phyloP scores from a whole-genome alignment of 768 basidiomycete species.

The Lentinula boryana region DNA sequence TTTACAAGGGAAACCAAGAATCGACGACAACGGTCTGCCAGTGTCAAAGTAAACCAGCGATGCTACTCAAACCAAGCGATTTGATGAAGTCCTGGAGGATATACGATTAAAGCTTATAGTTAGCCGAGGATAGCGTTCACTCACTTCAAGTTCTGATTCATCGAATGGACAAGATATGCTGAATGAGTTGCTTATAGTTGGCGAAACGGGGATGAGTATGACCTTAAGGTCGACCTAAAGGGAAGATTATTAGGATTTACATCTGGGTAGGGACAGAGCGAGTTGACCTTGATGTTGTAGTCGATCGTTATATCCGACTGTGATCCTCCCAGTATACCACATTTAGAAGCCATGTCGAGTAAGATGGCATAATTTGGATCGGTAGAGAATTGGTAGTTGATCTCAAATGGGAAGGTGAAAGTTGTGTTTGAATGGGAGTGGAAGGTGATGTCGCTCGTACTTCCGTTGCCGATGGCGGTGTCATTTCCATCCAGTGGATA shows the following conservation, averaged over 20 bases:
- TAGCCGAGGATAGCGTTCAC: background rate
- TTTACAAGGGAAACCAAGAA: background rate
- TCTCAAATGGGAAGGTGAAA: conserved; percentile 71
- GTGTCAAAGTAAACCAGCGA: background rate
- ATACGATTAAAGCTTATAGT: background rate
- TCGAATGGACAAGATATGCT: conserved; percentile 62
- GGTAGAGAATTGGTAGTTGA: conserved; percentile 50
- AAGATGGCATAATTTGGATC: conserved; percentile 53
- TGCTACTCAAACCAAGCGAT: background rate
- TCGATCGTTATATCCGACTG: conserved; percentile 48
- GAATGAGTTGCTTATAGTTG: conserved; percentile 55
- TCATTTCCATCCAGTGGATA: conserved; percentile 74
- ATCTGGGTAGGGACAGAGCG: background rate
- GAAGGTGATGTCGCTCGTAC: conserved; percentile 37
- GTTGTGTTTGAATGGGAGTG: conserved; percentile 50
- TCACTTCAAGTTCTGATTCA: conserved; percentile 21
- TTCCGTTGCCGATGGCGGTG: conserved; percentile 62
- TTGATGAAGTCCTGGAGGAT: background rate
- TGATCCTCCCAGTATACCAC: conserved; percentile 42
- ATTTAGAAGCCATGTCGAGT: conserved; percentile 56
- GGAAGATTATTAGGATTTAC: background rate
- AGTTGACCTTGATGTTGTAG: conserved; percentile 61
- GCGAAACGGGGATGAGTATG: conserved; percentile 60
- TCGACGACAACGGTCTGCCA: background rate
- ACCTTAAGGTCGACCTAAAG: conserved; percentile 58